Base-by-base conservation (phyloP, 2,329 filamentous ascomycete species). In the Diplodia sapinea region DNA sequence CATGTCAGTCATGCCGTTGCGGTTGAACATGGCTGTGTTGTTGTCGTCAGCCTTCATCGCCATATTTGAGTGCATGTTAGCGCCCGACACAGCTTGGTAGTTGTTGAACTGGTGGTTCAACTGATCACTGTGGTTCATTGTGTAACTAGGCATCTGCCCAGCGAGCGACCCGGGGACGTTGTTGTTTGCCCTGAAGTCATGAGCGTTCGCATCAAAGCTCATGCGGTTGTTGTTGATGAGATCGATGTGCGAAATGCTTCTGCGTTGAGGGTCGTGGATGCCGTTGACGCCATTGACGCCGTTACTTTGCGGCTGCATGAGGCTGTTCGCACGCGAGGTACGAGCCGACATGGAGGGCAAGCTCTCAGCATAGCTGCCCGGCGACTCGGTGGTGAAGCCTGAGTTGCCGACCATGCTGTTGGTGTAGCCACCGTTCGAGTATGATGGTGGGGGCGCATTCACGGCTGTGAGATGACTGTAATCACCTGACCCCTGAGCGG, bases 311-410 rank as follows among this genome's bases (percentile, higher is more conserved):
- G 81, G 81, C 17, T 78, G 79, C 67, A 83, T 82, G 70, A 84
- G 71, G 73, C 82, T 83, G 75, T 83, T 84, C 26, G 82, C 81
- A 62, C 82, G 75, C 65, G 82, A 84, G 7, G 82, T 81, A 31
- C 82, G 77, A 62, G 79, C 80, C 61, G 82, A 84, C 73, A 83
- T 78, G 17, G 79, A 77, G 11, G 78, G 75, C 47, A 80, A 71
- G 56, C 74, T 76, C 36, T 78, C 77, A n/a, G 72, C 73, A 67
- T 79, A 80, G 13, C 51, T 61, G 23, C 72, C 72, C 15, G 68
- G 68, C 1, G 65, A 59, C 55, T 79, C 77, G 31, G 74, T 68
- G 17, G 75, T 69, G 74, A 79, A 77, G 50, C 76, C 72, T 20
- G 75, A 72, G 71, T 79, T 76, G 15, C 76, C 75, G 68, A 69